phyloP scores from a whole-genome alignment of 257 asterid species.

The Solanum chilense region DNA sequence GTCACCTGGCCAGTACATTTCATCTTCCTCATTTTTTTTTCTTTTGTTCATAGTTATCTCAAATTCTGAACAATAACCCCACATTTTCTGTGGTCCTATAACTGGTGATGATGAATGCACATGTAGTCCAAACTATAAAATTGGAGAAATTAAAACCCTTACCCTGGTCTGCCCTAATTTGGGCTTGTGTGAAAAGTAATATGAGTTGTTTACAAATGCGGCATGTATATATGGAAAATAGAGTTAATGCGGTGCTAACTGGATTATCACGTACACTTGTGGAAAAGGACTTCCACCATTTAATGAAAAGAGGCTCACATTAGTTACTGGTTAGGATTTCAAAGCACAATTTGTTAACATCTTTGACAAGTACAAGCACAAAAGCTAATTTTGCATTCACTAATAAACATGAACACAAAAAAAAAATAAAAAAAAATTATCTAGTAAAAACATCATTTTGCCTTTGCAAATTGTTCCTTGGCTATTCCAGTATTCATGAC shows the following conservation, averaged over 20 bases:
- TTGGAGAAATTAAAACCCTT: background rate
- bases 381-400: background rate
- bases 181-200: background rate
- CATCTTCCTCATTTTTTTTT: background rate
- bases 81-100: constrained; percentile 34
- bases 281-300: background rate
- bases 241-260: background rate
- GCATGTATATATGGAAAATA: constrained; percentile 40
- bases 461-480: background rate
- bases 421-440: no score
- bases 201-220: constrained; percentile 10
- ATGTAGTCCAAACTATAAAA: background rate
- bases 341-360: background rate
- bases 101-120: constrained; percentile 1
- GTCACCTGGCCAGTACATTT: constrained; percentile 2
- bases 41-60: constrained; percentile 10
- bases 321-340: constrained; percentile 6
- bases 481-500: background rate
- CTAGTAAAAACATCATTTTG: background rate
- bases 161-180: background rate
- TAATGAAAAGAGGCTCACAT: background rate
- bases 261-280: constrained; percentile 5
- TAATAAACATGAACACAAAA: no score
- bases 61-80: background rate
- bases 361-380: constrained; percentile 1